Evolutionary conservation across 2,329 filamentous ascomycete species (phyloP).

Genomic region (Thielaviopsis euricoi): DNA sequence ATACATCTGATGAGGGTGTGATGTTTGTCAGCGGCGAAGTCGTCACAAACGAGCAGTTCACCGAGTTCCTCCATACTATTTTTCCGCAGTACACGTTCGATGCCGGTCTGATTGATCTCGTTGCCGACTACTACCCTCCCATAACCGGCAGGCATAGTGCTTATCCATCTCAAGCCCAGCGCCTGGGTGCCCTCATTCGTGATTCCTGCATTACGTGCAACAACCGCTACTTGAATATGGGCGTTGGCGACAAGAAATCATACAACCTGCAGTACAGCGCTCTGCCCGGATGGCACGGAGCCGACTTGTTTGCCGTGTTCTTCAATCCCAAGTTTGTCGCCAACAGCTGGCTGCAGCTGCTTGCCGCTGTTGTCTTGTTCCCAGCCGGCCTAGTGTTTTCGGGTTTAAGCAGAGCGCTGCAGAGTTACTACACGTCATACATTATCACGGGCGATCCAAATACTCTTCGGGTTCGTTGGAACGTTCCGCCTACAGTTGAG

Average conservation of each 20-base stretch:
- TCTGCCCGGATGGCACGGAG: slow-evolving; percentile 23
- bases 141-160: slow-evolving; percentile 9
- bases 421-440: slow-evolving; percentile 25
- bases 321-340: slow-evolving; percentile 20
- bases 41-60: slow-evolving; percentile 19
- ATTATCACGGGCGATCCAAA: slow-evolving; percentile 25
- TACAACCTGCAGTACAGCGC: slow-evolving; percentile 26
- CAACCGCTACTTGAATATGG: slow-evolving; percentile 22
- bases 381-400: slow-evolving; percentile 19
- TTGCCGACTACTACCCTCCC: slow-evolving; percentile 18
- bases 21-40: slow-evolving; percentile 18
- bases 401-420: slow-evolving; percentile 21
- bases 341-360: slow-evolving; percentile 15
- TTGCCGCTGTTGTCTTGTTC: slow-evolving; percentile 17
- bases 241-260: slow-evolving; percentile 19
- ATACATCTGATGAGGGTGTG: slow-evolving; percentile 18
- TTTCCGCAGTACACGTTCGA: slow-evolving; percentile 20
- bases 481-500: slow-evolving; percentile 20
- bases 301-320: slow-evolving; percentile 25
- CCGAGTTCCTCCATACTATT: slow-evolving; percentile 17
- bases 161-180: slow-evolving; percentile 17
- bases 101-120: slow-evolving; percentile 15
- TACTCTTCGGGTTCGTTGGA: slow-evolving; percentile 17
- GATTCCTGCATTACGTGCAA: slow-evolving; percentile 24
- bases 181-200: slow-evolving; percentile 18